These are phyloP conservation scores for Fraxinus sp. DNA, from an alignment of 305 asterid species.

Conservation along the genomic window DNA sequence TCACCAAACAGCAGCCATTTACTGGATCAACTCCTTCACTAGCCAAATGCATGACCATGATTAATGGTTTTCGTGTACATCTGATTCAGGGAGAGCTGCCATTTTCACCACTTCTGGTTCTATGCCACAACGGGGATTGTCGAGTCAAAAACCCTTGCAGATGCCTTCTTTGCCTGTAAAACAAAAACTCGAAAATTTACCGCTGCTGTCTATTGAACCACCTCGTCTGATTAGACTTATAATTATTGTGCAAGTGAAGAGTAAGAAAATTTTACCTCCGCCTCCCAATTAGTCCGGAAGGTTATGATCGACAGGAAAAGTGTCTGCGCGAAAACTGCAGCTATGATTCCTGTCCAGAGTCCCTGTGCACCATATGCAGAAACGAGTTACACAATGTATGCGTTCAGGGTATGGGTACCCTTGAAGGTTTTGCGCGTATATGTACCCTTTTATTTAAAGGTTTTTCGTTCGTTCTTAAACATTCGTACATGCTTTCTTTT, in stretches of 20 bases:
- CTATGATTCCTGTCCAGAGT: conserved; percentile 46
- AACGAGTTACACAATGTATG: not conserved
- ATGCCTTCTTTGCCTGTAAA: conserved; percentile 41
- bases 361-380: conserved; percentile 33
- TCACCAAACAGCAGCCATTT: conserved; percentile 15
- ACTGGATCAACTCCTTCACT: not conserved
- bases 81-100: not conserved
- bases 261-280: conserved; percentile 30
- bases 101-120: conserved; percentile 11
- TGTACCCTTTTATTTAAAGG: not conserved
- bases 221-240: not conserved
- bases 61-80: not conserved
- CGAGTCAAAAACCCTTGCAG: conserved; percentile 40
- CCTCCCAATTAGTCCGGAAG: conserved; percentile 43
- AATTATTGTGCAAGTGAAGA: not conserved
- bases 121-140: conserved; percentile 37
- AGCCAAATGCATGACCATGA: not conserved
- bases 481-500: not conserved
- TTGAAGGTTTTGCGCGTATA: not conserved
- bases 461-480: not conserved
- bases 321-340: conserved; percentile 46
- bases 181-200: not conserved
- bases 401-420: not conserved
- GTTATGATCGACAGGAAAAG: conserved; percentile 47
- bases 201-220: not conserved